Base-by-base conservation (phyloP, 345 rosid genomes). In the Orychophragmus violaceus region DNA sequence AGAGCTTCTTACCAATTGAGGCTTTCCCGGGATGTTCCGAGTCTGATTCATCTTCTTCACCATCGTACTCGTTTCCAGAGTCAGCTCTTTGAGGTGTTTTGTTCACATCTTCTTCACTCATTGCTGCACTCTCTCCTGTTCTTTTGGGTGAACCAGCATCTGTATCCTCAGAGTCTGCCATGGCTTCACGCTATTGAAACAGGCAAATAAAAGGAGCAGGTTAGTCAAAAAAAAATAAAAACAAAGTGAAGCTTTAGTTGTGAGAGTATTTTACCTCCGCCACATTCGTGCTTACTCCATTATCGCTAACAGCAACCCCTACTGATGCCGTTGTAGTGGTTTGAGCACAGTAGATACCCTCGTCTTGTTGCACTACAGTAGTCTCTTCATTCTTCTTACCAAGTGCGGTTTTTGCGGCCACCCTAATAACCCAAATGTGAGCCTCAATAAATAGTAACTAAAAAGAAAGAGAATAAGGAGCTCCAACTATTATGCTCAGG, bases 41-140 rank as follows among this genome's bases (percentile, higher is more conserved):
- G 60, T 88, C 95, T 3, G 80, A 82, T 12, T 80, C 88, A 14
- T 82, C 81, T 0, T 76, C 81, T 7, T 41, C 48, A 41, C 76
- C 90, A 12, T 64, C 86, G 12, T 74, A 83, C 10, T 69, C 82
- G 5, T 35, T 79, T 6, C 51, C 79, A 0, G 48, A 41, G 48
- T 41, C 48, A 16, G 48, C 21, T 21, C 21, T 41, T 41, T 41
- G 48, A 41, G 86, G 84, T 51, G 89, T 85, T 68, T 81, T 87
- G 76, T 83, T 87, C 58, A 87, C 88, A 79, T 88, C 98, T 77
- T 88, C 98, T 79, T 90, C 96, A 49, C 95, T 90, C 79, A 82
- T 49, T 32, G 77, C 81, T n/a, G 56, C 64, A 59, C 80, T 76
- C 50, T 71, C 80, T 7, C 17, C 79, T 52, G 65, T 46, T 69